Base-by-base conservation (phyloP, 1,284 basidiomycete genomes). In the Microbotryum lychnidis-dioicae region DNA sequence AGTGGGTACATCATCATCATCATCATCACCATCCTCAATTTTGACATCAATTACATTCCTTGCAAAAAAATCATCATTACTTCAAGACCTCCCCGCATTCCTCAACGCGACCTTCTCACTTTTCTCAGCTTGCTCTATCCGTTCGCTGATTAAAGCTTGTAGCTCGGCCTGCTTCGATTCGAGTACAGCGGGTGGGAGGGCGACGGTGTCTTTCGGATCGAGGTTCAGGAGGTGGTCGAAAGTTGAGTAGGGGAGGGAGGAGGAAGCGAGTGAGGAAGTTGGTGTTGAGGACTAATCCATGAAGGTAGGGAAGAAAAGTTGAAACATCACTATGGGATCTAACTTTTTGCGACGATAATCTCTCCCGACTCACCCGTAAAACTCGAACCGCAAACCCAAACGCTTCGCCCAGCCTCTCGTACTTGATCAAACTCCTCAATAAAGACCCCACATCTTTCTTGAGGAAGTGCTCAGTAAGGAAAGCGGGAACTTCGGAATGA, bases 221-320 rank as follows among this genome's bases (percentile, higher is more conserved):
- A 86, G 84, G 21, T 81, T 80, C 20, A 94, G 77, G 20, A 96
- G 85, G 73, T 92, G 85, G 75, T 94, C 91, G 68, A 94, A 82
- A 57, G 94, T 80, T 62, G 83, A 84, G 73, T 92, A 94, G 5
- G 91, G 89, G 31, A 91, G 77, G 83, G 87, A 89, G 1, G 86
- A 85, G 47, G 31, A 49, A 42, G 47, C 65, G 18, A 54, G 51
- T 79, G 82, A n/a, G 78, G 77, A 16, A 80, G 77, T 56, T 82
- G 77, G 62, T 80, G 80, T 55, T 81, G 79, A 47, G 86, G 77
- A 80, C 79, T 60, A n/a, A n/a, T n/a, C n/a, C n/a, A 80, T 83
- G 31, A 81, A 42, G 37, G 14, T 80, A 85, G 23, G 23, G 23
- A 23, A 23, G 23, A 23, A 23, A 23, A 23, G 23, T 23, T 23